Evolutionary conservation across 2,329 filamentous ascomycete genomes (phyloP), one percentile per base, ranked within the genome.

Genomic region (Pseudopyrenochaeta lycopersici): DNA sequence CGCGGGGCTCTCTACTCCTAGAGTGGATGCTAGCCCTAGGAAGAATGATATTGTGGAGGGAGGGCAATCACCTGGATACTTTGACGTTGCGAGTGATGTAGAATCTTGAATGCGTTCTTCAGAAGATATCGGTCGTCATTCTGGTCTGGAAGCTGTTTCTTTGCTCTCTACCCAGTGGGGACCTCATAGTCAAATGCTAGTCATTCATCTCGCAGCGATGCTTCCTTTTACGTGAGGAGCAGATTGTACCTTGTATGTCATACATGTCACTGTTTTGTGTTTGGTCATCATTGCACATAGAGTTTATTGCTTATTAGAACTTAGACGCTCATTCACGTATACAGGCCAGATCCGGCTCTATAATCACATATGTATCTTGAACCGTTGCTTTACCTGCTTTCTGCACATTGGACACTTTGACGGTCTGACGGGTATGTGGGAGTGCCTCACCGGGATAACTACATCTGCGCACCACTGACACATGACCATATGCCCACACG

Each of bases 381-480:
- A 73, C 62, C 80, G 75, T 63, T 80, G 77, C 63, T 76, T 78
- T 11, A 81, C 76, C 36, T 63, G 62, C 67, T 79, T 80, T 55
- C 80, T 66, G 57, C 80, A 82, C 52, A 80, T 77, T 2, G 80
- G 80, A 65, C 80, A 82, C 36, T 74, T 76, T 3, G 71, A 73
- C 12, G 57, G 59, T 14, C 73, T 66, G n/a, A 62, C 45, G 15
- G 79, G 79, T 29, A 77, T 65, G 62, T 80, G 77, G 23, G 71
- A 63, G 50, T 75, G 68, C 63, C 74, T 74, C 1, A 77, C 72
- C 2, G 82, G 82, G 30, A 81, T 75, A 39, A 80, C 77, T 44
- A 81, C 76, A 44, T 82, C 80, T 2, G 81, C 81, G 58, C 83
- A 85, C 82, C 82, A 85, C 33, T 77, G 71, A 62, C 83, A 85